Evolutionary conservation across 345 rosid species (phyloP), one percentile per base, ranked within the genome.

Genomic region (Eutrema japonicum): DNA sequence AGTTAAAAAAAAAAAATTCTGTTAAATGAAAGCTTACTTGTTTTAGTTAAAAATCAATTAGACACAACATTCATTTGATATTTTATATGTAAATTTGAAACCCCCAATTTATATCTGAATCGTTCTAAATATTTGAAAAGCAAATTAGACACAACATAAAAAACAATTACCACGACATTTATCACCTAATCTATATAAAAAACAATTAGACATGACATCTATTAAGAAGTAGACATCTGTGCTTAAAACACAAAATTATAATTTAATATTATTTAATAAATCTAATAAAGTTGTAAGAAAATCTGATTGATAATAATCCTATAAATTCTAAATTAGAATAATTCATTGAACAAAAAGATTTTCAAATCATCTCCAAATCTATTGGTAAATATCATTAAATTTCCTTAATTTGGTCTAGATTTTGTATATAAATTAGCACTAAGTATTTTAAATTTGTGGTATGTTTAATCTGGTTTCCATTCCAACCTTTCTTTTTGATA

Each of bases 331-430:
- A 9, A 47, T 26, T 2, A 11, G 2, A n/a, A 1, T 43, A 43
- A 61, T 27, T 45, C 67, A 63, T 9, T 63, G 53, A 45, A 45
- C 29, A 45, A 5, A 30, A 63, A 14, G 37, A 43, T 62, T 42
- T 43, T 27, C 1, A 62, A 13, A 27, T 12, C 1, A 13, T n/a
- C 51, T 62, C 6, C 1, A 41, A 18, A 42, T 30, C 32, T 63
- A 5, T 63, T 29, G 40, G 29, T 30, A n/a, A 30, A 63, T 62
- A 4, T 63, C n/a, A 63, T 45, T 63, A 63, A 45, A 12, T 42
- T 12, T 61, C 37, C 52, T 43, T 45, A 45, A 18, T 30, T 30
- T 63, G 5, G 14, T 42, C 13, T 43, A 45, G 67, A 62, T 62
- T 62, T 62, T 30, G 26, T 62, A n/a, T 42, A 60, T 14, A 10